Evolutionary conservation across 225 moss, liverwort and hornwort species (phyloP).

Genomic region (Anthoceros angustus): DNA sequence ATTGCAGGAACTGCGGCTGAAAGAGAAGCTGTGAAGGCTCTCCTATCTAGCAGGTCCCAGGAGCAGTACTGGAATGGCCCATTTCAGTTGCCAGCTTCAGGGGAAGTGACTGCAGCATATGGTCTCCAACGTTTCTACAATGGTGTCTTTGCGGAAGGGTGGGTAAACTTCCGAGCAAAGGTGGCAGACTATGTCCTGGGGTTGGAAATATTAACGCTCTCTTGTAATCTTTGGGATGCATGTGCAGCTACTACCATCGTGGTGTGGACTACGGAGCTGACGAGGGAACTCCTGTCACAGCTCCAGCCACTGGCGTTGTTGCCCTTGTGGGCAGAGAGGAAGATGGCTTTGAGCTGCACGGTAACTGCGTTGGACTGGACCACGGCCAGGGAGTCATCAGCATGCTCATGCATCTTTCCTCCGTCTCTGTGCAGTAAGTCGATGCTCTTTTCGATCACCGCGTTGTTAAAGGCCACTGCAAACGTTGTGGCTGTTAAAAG

Average conservation of each 20-base stretch:
- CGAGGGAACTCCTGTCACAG: slow-evolving; percentile 50
- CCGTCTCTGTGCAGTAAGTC: slow-evolving; percentile 39
- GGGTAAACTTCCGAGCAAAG: background rate
- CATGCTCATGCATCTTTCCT: slow-evolving; percentile 56
- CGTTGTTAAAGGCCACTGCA: background rate
- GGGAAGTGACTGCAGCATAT: slow-evolving; percentile 43
- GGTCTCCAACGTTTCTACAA: slow-evolving; percentile 62
- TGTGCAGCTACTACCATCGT: slow-evolving; percentile 45
- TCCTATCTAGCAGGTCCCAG: slow-evolving; percentile 23
- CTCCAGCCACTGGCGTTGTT: slow-evolving; percentile 43
- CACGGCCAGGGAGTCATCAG: slow-evolving; percentile 62
- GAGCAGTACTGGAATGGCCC: slow-evolving; percentile 54
- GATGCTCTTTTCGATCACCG: background rate
- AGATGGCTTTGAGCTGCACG: slow-evolving; percentile 58
- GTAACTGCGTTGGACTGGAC: slow-evolving; percentile 60
- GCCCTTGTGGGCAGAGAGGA: slow-evolving; percentile 48
- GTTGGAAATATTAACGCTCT: background rate
- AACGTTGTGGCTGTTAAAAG: background rate
- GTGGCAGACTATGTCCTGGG: background rate
- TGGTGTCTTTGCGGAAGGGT: slow-evolving; percentile 43
- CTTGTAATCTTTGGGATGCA: background rate
- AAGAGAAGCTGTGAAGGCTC: slow-evolving; percentile 37
- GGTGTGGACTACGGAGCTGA: slow-evolving; percentile 60
- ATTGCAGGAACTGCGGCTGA: slow-evolving; percentile 37
- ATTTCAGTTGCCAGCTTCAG: slow-evolving; percentile 38